Evolutionary conservation across 106 monocot genomes (phyloP).

Genomic region (Dioscorea alata): DNA sequence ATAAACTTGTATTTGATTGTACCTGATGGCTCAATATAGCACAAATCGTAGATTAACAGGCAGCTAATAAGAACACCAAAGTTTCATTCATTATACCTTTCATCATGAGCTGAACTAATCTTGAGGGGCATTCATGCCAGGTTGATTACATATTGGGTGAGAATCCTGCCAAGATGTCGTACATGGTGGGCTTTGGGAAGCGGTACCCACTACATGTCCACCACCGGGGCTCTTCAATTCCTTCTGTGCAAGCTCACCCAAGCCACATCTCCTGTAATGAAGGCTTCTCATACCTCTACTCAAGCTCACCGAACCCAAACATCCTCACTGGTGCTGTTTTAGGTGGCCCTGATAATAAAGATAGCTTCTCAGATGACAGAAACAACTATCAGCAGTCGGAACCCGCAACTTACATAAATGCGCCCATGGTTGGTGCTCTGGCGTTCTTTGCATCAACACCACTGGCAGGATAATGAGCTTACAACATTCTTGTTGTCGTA

Average conservation of each 20-base stretch:
- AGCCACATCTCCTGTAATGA: slow-evolving; percentile 37
- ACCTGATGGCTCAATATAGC: slow-evolving; percentile 6
- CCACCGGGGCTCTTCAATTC: slow-evolving; percentile 65
- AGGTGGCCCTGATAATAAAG: slow-evolving; percentile 62
- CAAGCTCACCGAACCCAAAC: slow-evolving; percentile 55
- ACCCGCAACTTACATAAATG: slow-evolving; percentile 78
- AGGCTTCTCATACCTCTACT: slow-evolving; percentile 57
- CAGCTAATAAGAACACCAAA: no score
- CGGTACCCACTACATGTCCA: slow-evolving; percentile 54
- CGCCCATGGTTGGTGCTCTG: slow-evolving; percentile 64
- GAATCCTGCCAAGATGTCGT: slow-evolving; percentile 61
- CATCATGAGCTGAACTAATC: not conserved
- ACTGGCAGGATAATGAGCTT: not conserved
- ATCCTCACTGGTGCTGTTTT: slow-evolving; percentile 56
- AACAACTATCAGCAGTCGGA: slow-evolving; percentile 73
- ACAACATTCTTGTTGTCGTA: no score
- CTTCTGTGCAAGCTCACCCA: slow-evolving; percentile 44
- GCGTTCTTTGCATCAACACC: slow-evolving; percentile 49
- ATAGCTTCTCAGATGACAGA: slow-evolving; percentile 45
- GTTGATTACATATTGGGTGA: slow-evolving; percentile 71
- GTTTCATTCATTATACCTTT: no score
- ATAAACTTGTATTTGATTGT: no score
- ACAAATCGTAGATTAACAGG: no score
- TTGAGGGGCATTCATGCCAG: slow-evolving; percentile 5
- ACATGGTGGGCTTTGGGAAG: slow-evolving; percentile 68